These are phyloP conservation scores for Angomonas ambiguus DNA, from an alignment of 208 protist species.

Conservation along the genomic window DNA sequence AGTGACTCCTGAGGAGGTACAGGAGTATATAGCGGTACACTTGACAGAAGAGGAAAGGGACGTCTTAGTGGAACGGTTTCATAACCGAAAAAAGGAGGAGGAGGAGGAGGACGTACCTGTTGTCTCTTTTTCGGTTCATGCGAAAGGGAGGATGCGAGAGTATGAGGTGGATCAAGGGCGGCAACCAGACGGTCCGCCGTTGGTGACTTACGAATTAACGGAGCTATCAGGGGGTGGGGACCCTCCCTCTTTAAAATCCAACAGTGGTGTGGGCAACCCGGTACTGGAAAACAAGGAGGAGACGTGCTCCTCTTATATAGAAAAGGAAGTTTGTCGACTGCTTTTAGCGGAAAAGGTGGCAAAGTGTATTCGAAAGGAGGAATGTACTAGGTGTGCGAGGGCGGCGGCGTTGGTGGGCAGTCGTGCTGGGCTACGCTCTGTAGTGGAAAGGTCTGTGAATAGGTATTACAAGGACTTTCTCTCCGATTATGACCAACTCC, in stretches of 20 bases:
- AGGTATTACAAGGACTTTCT: too few species aligned
- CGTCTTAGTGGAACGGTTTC: not conserved
- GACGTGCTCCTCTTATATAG: too few species aligned
- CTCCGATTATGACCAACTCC: too few species aligned
- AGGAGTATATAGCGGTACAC: constrained; percentile 2
- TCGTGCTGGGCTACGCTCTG: too few species aligned
- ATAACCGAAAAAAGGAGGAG: not conserved
- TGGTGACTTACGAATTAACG: not conserved
- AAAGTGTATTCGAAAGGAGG: too few species aligned
- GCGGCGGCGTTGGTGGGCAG: too few species aligned
- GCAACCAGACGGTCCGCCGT: not conserved
- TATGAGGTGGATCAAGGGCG: not conserved
- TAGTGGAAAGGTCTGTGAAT: too few species aligned
- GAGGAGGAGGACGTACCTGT: not conserved
- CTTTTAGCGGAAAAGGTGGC: too few species aligned
- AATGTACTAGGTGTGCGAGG: too few species aligned
- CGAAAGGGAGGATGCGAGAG: not conserved
- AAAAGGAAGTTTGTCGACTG: too few species aligned
- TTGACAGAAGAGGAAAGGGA: not conserved
- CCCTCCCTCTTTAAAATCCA: not conserved
- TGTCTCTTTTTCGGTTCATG: not conserved
- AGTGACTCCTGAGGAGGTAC: not conserved
- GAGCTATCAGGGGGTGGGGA: not conserved
- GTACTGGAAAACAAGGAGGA: too few species aligned
- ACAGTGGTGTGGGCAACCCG: not conserved